Evolutionary conservation across 306 rosid genomes (phyloP), one percentile per base, ranked within the genome.

Genomic region (Inga leiocalycina): DNA sequence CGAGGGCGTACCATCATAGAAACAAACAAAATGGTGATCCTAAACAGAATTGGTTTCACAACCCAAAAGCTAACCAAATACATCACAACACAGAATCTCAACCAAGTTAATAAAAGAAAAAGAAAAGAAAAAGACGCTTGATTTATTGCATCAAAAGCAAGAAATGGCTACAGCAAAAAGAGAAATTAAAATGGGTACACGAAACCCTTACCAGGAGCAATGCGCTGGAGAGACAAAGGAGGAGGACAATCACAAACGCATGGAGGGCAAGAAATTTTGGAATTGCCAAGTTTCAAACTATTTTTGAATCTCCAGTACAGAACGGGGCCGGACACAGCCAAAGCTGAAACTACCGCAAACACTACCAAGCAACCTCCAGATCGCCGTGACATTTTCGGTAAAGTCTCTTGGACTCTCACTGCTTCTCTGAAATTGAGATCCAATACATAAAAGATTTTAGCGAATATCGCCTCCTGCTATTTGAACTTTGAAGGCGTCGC

Each of bases 221-320:
- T 84, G 82, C 91, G 90, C 84, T 92, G 91, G 82, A 94, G 97
- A 13, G 99, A 92, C 45, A 97, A 74, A 71, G 98, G 99, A 69
- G 97, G 95, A 82, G 99, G 99, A 22, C 99, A 97, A 45, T 94
- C 90, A 76, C 98, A 97, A 54, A 89, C 37, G 79, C 99, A 97
- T 3, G 97, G 89, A 84, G 99, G 90, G 46, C 99, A 97, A 54
- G 98, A 91, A 70, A 84, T 34, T 76, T 86, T 84, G 43, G 94
- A 75, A 90, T 45, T 70, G 10, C 85, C 86, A 6, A 91, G 79
- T 3, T 54, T 19, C 16, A 93, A 52, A 74, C 78, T 45, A 57
- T 92, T 94, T 84, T 94, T 94, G 92, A 92, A 94, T 80, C 93
- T 83, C 99, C 97, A 94, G 80, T 92, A 96, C 46, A 96, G 83